Evolutionary conservation across 2,329 filamentous ascomycete genomes (phyloP), one percentile per base, ranked within the genome.

Genomic region (Aspergillus neotritici): DNA sequence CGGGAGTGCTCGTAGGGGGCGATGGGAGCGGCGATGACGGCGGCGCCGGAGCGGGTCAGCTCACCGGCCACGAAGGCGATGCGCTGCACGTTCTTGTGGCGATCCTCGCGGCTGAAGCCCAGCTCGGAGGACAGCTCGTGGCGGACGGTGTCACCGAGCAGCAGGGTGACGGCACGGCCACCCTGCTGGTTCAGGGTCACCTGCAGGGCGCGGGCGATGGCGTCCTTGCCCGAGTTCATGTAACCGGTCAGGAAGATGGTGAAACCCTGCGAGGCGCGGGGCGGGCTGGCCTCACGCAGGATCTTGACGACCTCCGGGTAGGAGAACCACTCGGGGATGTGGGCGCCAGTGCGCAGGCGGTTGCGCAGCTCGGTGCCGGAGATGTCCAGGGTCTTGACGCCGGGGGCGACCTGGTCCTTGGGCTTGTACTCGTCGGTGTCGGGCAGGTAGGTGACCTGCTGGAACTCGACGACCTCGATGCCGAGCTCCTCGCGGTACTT

Each of bases 321-420:
- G 28, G 93, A 97, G 80, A 98, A 98, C 93, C 93, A 98, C 71
- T 94, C 89, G 57, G 93, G 93, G 59, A 98, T 98, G 58, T 94
- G 88, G 60, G 87, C 87, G 57, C 93, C 93, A 48, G 86, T 94
- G 62, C 86, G 84, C 52, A 98, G 83, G 60, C 93, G 87, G 63
- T 86, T 81, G 63, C 93, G 90, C 62, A 98, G 87, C 76, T 98
- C 93, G 49, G 85, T 89, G 49, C 84, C 84, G 31, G 84, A 89
- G 68, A 91, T 91, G 74, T 91, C 87, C 55, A 88, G 79, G 40
- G 91, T 97, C 69, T 87, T 87, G 62, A 85, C 78, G 54, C 87
- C 89, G 62, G 82, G 75, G 58, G 84, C 75, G 50, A 98, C 91
- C 74, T 96, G 80, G 72, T 98, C 87, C 69, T 89, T 82, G 44